Percentiles rank a stretch among this genome's conserved stretches.
Conservation (phyloP, 1,139 yeast species). For the Geotrichum restrictum region DNA sequence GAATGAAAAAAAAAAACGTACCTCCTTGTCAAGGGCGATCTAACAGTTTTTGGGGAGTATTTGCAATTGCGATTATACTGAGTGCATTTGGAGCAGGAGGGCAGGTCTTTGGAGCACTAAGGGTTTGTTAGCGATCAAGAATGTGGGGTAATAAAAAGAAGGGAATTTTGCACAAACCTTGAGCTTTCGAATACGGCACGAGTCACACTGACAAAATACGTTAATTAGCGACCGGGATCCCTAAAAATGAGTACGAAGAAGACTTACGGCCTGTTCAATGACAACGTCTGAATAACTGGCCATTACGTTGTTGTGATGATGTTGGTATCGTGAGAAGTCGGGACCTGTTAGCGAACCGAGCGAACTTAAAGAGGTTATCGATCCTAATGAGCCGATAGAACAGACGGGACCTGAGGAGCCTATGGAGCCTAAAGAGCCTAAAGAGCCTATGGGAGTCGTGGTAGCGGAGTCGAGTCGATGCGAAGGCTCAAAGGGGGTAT, state of each 20-base stretch:
- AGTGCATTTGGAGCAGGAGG: conserved; percentile 71
- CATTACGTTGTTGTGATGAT: not conserved
- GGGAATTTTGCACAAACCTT: conserved; percentile 30
- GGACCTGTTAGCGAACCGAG: too few relatives aligned
- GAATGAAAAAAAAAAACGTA: too few relatives aligned
- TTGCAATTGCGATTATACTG: conserved; percentile 71
- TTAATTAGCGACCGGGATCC: not conserved
- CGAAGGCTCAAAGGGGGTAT: conserved; percentile 7
- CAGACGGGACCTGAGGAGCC: not conserved
- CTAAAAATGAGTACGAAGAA: not conserved
- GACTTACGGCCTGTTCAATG: conserved; percentile 21
- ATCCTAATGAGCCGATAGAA: too few relatives aligned
- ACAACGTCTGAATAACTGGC: conserved; percentile 4
- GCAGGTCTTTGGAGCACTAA: conserved; percentile 59
- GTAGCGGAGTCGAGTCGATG: conserved; percentile 1
- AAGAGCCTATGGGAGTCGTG: not conserved
- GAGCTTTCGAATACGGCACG: conserved; percentile 48
- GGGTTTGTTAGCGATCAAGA: not conserved
- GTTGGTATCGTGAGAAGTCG: not conserved
- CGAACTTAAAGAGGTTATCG: too few relatives aligned
- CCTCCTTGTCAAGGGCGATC: conserved; percentile 80
- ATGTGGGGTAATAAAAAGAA: not conserved
- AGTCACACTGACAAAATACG: conserved; percentile 43
- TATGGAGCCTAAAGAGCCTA: not conserved
- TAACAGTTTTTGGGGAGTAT: conserved; percentile 70